Conservation (phyloP, 192 early-diverging fungal genomes). For the Backusella tarrabulga region DNA sequence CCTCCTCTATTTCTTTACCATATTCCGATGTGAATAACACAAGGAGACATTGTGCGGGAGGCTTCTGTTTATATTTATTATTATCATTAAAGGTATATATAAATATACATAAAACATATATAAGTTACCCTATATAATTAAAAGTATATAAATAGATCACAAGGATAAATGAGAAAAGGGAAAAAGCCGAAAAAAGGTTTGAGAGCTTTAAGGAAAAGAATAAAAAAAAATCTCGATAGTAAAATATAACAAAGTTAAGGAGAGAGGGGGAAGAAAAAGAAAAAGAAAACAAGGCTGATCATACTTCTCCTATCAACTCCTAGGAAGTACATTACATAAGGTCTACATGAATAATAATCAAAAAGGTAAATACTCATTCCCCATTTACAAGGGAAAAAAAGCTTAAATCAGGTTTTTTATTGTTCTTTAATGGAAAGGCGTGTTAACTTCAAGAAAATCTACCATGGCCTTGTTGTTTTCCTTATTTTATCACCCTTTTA, state of each 20-base stretch:
- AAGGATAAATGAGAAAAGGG: neutral
- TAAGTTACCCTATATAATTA: neutral
- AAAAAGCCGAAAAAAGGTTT: neutral
- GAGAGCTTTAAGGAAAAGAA: neutral
- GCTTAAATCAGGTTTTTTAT: neutral
- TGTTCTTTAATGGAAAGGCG: neutral
- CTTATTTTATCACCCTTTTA: neutral
- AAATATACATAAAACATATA: neutral
- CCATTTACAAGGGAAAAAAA: neutral
- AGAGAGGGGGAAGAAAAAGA: neutral
- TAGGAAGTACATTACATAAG: neutral
- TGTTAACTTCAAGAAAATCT: neutral
- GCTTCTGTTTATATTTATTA: no score
- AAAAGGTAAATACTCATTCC: neutral
- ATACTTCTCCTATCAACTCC: neutral
- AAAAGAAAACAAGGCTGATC: neutral
- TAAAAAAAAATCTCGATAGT: neutral
- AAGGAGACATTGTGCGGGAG: no score
- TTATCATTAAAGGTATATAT: neutral
- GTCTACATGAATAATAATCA: neutral
- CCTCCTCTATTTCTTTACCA: no score
- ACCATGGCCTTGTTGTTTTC: neutral
- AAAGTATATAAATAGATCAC: neutral
- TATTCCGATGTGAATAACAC: no score
- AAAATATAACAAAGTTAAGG: neutral